Percentiles rank a stretch among this genome's conserved stretches.
Evolutionary conservation across 352 stramenopile genomes (phyloP).

Genomic region (Globisporangium barbulae): DNA sequence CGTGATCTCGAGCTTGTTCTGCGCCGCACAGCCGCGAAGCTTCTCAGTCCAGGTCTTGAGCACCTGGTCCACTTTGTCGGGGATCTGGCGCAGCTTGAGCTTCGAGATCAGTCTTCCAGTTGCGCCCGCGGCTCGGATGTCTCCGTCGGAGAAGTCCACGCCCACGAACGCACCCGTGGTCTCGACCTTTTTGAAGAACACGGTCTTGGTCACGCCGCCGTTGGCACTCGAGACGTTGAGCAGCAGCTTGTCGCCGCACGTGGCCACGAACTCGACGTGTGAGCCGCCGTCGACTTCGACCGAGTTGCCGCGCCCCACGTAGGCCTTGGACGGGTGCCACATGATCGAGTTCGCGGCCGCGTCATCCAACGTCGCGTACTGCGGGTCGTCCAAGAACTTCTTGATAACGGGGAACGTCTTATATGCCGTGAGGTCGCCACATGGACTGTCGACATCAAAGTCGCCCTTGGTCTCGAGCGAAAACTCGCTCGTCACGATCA

Average conservation of each 20-base stretch:
- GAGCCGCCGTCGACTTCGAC: conserved; percentile 30
- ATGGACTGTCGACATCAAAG: conserved; percentile 15
- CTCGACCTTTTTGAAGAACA: conserved; percentile 25
- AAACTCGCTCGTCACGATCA: conserved; percentile 19
- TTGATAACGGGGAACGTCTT: conserved; percentile 23
- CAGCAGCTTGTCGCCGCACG: conserved; percentile 16
- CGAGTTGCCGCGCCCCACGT: conserved; percentile 18
- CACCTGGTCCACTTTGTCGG: conserved; percentile 18
- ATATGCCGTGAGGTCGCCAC: conserved; percentile 21
- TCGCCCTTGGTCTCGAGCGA: conserved; percentile 19
- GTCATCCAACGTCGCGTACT: conserved; percentile 19
- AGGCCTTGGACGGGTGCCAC: conserved; percentile 26
- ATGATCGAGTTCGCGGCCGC: conserved; percentile 14
- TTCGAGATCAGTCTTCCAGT: conserved; percentile 14
- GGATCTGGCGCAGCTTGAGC: conserved; percentile 22
- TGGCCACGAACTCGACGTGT: conserved; percentile 25
- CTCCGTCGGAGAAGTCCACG: conserved; percentile 20
- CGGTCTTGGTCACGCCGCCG: conserved; percentile 22
- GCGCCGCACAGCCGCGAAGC: conserved; percentile 20
- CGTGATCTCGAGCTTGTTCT: conserved; percentile 18
- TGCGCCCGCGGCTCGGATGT: conserved; percentile 17
- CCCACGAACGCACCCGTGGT: conserved; percentile 22
- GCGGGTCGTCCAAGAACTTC: conserved; percentile 21
- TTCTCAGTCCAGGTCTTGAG: conserved; percentile 12
- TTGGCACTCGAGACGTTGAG: conserved; percentile 19